Percentiles rank a stretch among this genome's conserved stretches.
phyloP scores from a whole-genome alignment of 805 yeast species.

The Spathaspora girioi region DNA sequence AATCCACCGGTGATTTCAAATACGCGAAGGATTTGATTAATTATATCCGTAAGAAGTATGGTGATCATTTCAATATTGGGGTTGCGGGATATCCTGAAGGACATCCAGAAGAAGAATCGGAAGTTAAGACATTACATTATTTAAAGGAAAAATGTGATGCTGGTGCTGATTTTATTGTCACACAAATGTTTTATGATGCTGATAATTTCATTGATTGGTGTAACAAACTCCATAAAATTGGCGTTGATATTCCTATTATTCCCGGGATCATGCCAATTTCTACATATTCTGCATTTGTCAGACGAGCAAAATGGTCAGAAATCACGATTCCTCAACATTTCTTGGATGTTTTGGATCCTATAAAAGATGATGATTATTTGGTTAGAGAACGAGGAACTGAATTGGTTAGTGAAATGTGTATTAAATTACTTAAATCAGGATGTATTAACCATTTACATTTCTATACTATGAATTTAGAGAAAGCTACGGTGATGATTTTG shows the following conservation, averaged over 20 bases:
- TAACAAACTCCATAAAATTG: slow-evolving; percentile 58
- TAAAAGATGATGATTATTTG: slow-evolving; percentile 83
- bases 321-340: slow-evolving; percentile 75
- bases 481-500: slow-evolving; percentile 82
- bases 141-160: slow-evolving; percentile 88
- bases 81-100: slow-evolving; percentile 99
- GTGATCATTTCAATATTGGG: slow-evolving; percentile 89
- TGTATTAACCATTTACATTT: slow-evolving; percentile 84
- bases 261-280: slow-evolving; percentile 99
- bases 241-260: slow-evolving; percentile 80
- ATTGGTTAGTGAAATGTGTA: slow-evolving; percentile 81
- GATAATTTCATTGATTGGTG: slow-evolving; percentile 87
- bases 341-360: slow-evolving; percentile 65
- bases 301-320: slow-evolving; percentile 95
- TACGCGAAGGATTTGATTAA: slow-evolving; percentile 84
- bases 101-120: slow-evolving; percentile 76
- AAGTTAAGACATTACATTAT: slow-evolving; percentile 48
- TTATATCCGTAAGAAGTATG: slow-evolving; percentile 74
- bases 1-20: slow-evolving; percentile 76
- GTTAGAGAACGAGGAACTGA: slow-evolving; percentile 86
- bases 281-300: slow-evolving; percentile 86
- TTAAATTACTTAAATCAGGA: slow-evolving; percentile 63
- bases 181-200: slow-evolving; percentile 96
- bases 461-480: slow-evolving; percentile 96
- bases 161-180: slow-evolving; percentile 90